phyloP scores from a whole-genome alignment of 495 filamentous ascomycete genomes.

The Tuber umbilicatum region DNA sequence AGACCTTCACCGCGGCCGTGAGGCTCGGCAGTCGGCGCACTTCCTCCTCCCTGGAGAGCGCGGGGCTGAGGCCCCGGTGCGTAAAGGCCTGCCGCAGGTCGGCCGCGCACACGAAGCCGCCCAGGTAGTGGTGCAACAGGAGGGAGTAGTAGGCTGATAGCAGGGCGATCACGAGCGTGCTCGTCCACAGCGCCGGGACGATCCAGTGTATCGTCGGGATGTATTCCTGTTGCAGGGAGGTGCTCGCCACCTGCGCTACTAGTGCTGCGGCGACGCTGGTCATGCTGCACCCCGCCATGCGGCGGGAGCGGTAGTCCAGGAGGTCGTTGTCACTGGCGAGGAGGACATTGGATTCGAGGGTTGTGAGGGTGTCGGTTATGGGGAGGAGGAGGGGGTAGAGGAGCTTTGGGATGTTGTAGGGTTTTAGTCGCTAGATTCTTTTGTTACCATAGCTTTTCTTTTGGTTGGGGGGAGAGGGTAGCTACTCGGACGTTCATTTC shows the following conservation, averaged over 20 bases:
- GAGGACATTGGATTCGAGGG: slow-evolving; percentile 22
- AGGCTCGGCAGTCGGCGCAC: slow-evolving; percentile 11
- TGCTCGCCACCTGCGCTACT: slow-evolving; percentile 25
- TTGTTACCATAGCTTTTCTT: neutral
- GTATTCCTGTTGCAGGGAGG: slow-evolving; percentile 21
- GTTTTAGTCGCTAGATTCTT: slow-evolving; percentile 16
- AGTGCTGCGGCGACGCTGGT: slow-evolving; percentile 28
- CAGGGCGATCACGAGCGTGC: slow-evolving; percentile 19
- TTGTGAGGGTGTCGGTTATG: slow-evolving; percentile 21
- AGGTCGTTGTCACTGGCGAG: slow-evolving; percentile 11
- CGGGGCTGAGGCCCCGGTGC: slow-evolving; percentile 7
- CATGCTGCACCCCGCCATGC: slow-evolving; percentile 39
- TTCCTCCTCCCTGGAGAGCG: neutral
- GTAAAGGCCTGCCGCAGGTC: slow-evolving; percentile 24
- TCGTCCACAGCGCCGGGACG: slow-evolving; percentile 25
- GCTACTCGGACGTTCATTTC: slow-evolving; percentile 17
- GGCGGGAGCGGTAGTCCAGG: slow-evolving; percentile 27
- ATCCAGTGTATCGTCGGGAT: slow-evolving; percentile 21
- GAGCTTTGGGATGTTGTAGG: slow-evolving; percentile 11
- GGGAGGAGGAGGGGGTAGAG: slow-evolving; percentile 19
- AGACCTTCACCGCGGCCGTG: slow-evolving; percentile 21
- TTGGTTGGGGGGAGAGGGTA: neutral
- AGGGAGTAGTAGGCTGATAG: slow-evolving; percentile 28
- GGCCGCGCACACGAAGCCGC: slow-evolving; percentile 12
- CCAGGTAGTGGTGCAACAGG: slow-evolving; percentile 24